phyloP scores from a whole-genome alignment of 441 rosid genomes.

The Flueggea neowawraea region DNA sequence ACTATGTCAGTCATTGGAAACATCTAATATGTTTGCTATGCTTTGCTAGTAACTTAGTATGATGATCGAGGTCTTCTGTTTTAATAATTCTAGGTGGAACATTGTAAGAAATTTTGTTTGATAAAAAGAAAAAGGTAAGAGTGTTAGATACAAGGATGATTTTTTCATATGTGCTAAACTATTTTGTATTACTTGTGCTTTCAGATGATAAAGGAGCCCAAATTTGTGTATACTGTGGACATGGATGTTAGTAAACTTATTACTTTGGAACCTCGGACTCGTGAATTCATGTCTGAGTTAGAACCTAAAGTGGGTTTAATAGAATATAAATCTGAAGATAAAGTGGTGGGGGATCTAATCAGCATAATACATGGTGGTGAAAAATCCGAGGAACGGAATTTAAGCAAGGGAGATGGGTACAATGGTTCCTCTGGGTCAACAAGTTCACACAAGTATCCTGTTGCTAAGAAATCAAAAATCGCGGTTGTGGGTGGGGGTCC shows the following conservation, averaged over 20 bases:
- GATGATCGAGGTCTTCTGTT: too few species aligned
- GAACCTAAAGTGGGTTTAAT: conserved; percentile 69
- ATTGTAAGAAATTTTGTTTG: not conserved
- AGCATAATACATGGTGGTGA: conserved; percentile 45
- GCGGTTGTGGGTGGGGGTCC: conserved; percentile 95
- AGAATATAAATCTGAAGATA: conserved; percentile 49
- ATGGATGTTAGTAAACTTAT: conserved; percentile 72
- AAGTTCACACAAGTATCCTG: conserved; percentile 21
- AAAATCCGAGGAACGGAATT: conserved; percentile 14
- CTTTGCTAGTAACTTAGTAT: too few species aligned
- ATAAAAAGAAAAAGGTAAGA: not conserved
- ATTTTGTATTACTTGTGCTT: conserved; percentile 16
- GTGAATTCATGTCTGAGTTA: conserved; percentile 73
- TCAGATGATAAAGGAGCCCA: conserved; percentile 79
- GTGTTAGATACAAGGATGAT: not conserved
- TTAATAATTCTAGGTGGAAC: too few species aligned
- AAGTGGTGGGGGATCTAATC: conserved; percentile 52
- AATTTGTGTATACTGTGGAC: conserved; percentile 88
- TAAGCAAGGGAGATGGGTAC: conserved; percentile 13
- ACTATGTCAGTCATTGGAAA: too few species aligned
- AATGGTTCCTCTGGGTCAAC: conserved; percentile 17
- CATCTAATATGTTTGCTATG: too few species aligned
- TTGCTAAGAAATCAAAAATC: conserved; percentile 53
- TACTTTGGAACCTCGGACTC: conserved; percentile 75
- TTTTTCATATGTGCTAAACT: not conserved